Base-by-base conservation (phyloP, 352 stramenopile genomes). In the Pythium dissimile region DNA sequence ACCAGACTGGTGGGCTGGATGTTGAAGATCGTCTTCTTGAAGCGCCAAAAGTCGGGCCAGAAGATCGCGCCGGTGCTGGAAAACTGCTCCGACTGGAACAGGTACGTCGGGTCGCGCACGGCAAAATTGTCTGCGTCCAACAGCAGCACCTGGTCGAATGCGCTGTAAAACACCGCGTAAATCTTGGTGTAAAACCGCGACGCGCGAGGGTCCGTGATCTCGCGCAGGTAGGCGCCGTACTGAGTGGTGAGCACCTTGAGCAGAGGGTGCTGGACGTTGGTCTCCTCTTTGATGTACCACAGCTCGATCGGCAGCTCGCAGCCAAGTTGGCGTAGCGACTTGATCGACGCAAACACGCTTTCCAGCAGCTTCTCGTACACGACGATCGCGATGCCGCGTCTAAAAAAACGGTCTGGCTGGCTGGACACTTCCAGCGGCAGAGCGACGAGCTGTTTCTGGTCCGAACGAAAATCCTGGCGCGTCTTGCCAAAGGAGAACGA, bases 71-170 rank as follows among this genome's bases (percentile, higher is more conserved):
- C 83, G 0, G 54, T 72, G 16, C 39, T 39, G 16, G 45, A 34
- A 51, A 88, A 92, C 55, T 83, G 62, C 10, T 38, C 23, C 7
- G 68, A 72, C 2, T 75, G 67, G 50, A 93, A 91, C 2, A 92
- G 60, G 34, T 78, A 86, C 18, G 69, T 83, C 21, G 84, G 84
- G 37, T 93, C 80, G 3, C 59, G 54, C 9, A 82, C 73, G 2
- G 79, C 69, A 30, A 89, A 89, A 54, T 89, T 92, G 64, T 93
- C 84, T 16, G 79, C 70, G 50, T 93, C 84, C 5, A 93, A 64
- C 20, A 93, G 66, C 43, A 93, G 57, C 15, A 93, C 68, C 28
- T 76, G 53, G 46, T 93, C 78, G 44, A 93, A 93, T 4, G 79
- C 70, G 20, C 63, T 81, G 77, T 93, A 89, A 41, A 80, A 88